Conservation (phyloP, 2,329 filamentous ascomycete genomes). For the Ceratocystis colombiana region DNA sequence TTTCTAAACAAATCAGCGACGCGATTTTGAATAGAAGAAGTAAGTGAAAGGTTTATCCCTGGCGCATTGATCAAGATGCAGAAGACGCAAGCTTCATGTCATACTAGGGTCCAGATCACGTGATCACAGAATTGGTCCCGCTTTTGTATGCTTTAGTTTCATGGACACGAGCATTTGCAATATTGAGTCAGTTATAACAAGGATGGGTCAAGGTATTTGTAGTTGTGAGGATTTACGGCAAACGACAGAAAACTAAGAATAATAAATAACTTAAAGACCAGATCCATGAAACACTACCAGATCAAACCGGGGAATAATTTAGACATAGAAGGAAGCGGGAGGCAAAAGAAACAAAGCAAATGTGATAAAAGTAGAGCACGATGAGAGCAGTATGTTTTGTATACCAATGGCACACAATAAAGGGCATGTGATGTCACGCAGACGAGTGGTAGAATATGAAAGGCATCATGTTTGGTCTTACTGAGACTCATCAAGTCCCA, state of each 20-base stretch:
- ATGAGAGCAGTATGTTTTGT: neutral
- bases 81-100: neutral
- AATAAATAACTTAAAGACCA: neutral
- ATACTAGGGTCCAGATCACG: slow-evolving; percentile 1
- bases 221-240: neutral
- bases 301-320: neutral
- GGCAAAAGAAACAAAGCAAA: neutral
- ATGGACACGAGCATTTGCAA: neutral
- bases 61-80: slow-evolving; percentile 8
- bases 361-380: neutral
- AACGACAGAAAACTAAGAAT: neutral
- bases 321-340: neutral
- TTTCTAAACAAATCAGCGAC: neutral
- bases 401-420: neutral
- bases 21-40: neutral
- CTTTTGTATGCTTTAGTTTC: neutral
- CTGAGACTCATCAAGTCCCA: neutral
- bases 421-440: neutral
- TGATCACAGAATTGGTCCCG: neutral
- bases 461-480: neutral
- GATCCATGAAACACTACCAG: neutral
- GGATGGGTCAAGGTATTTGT: neutral
- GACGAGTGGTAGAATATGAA: neutral
- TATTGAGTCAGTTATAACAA: neutral
- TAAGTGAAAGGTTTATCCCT: neutral